Evolutionary conservation across 1,139 yeast genomes (phyloP), one percentile per base, ranked within the genome.

Genomic region (Suhomyces atakaporum): DNA sequence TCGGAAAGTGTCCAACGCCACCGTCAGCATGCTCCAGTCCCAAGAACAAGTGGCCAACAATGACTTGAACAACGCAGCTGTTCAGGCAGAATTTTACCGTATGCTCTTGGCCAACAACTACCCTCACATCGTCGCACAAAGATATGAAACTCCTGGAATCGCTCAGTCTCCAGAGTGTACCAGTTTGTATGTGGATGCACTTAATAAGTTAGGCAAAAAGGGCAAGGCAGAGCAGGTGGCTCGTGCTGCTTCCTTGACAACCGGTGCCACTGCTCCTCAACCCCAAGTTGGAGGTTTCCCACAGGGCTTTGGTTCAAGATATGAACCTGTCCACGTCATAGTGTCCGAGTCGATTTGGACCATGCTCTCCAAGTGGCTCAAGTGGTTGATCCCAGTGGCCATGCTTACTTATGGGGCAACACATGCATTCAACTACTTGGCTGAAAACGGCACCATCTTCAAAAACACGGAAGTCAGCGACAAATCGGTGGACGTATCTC

Each of bases 91-190:
- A 40, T 90, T 92, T 51, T 92, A 92, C 66, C 75, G 75, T 46
- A 72, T 79, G 15, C 66, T 90, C 36, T 60, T 92, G 49, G 77
- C 77, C 38, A 76, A 90, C 34, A 84, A 85, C 62, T 90, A 89
- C 56, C 97, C 98, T 8, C 96, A 89, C 49, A 81, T 92, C 38
- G 96, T 92, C 6, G 89, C 89, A 7, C 84, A 94, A 39, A 76
- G 99, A 42, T 94, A 78, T 60, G 97, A 92, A 58, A 83, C 95
- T 5, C 84, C 94, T 0, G 96, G 96, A 7, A 87, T 92, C 36
- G 94, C 95, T 8, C 69, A 82, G 14, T 81, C 84, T 40, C 73
- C 79, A 1, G 95, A 85, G 46, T 84, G 97, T 62, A 80, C 89
- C 37, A 74, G 73, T 42, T 65, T 86, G 32, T 92, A 92, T 58